Base-by-base conservation (phyloP, 2,329 filamentous ascomycete species). In the Sporothrix pallida region DNA sequence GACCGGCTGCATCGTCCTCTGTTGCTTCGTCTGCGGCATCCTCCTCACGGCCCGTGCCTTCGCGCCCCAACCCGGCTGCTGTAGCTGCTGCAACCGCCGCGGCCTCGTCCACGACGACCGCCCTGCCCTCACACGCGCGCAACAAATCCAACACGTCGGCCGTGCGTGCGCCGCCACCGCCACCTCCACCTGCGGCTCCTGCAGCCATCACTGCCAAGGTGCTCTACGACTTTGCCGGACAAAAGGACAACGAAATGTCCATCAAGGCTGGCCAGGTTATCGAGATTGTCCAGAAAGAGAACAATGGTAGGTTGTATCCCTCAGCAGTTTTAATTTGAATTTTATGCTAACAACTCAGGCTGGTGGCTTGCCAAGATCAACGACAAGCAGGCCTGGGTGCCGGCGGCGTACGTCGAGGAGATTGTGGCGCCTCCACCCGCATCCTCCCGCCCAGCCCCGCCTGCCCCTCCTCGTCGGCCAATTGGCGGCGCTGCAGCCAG, bases 351-450 rank as follows among this genome's bases (percentile, higher is more conserved):
- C 68, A 17, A n/a, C 15, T 50, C n/a, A 97, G 95, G 96, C 71
- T 99, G 96, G 96, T 98, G 95, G 95, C 87, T 98, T 65, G 96
- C 92, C 76, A 95, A 94, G 85, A 93, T 91, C 75, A 83, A 77
- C 6, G 78, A 78, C 4, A 89, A 89, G n/a, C 93, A 96, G 82
- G 96, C 94, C 70, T 99, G 96, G 96, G 90, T 96, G 2, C 96
- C 96, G 0, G 93, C 95, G 23, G 94, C 95, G 23, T 99, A 99
- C 79, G 91, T 99, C 9, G 92, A 98, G 83, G 95, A 98, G 83
- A 88, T 92, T 80, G 84, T 86, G 9, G 86, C 89, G 20, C 86
- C 87, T 56, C 86, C 89, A 1, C 83, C 89, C 4, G 87, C 89
- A 3, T 87, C 88, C 13, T 85, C 87, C 8, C 87, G 90, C 10